Percentiles rank a stretch among this genome's conserved stretches.
Evolutionary conservation across 768 basidiomycete species (phyloP).

Genomic region (Mrakia frigida): DNA sequence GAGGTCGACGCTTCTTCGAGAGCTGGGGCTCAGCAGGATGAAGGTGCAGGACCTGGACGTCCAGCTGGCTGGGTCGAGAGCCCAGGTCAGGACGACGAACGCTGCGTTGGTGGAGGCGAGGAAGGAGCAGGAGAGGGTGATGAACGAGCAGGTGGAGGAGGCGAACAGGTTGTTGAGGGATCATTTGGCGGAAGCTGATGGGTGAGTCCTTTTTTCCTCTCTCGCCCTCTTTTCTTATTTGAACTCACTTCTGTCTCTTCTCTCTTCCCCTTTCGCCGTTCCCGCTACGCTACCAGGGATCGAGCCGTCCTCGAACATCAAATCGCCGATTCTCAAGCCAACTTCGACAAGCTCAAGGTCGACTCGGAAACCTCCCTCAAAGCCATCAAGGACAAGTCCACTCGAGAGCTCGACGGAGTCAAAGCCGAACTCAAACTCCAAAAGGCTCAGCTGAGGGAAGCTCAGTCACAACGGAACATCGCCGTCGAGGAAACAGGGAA

Average conservation of each 20-base stretch:
- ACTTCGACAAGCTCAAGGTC: neutral
- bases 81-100: neutral
- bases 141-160: conserved; percentile 20
- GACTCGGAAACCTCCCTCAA: conserved; percentile 10
- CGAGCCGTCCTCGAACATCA: conserved; percentile 33
- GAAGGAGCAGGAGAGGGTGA: conserved; percentile 16
- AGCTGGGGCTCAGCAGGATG: conserved; percentile 21
- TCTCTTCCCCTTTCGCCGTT: neutral
- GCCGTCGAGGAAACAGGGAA: conserved; percentile 9
- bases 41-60: conserved; percentile 26
- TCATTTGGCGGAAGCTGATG: conserved; percentile 30
- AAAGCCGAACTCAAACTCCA: conserved; percentile 28
- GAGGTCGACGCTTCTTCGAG: conserved; percentile 9
- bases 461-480: neutral
- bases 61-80: conserved; percentile 11
- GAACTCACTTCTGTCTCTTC: neutral
- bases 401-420: conserved; percentile 25
- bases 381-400: conserved; percentile 7
- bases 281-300: conserved; percentile 2
- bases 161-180: conserved; percentile 20
- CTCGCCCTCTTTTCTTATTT: neutral
- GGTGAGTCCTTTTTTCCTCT: conserved; percentile 7
- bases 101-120: neutral
- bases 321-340: conserved; percentile 11
- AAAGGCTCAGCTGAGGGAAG: conserved; percentile 16